Conservation (phyloP, 2,329 filamentous ascomycete species). For the Aquanectria penicillioides region DNA sequence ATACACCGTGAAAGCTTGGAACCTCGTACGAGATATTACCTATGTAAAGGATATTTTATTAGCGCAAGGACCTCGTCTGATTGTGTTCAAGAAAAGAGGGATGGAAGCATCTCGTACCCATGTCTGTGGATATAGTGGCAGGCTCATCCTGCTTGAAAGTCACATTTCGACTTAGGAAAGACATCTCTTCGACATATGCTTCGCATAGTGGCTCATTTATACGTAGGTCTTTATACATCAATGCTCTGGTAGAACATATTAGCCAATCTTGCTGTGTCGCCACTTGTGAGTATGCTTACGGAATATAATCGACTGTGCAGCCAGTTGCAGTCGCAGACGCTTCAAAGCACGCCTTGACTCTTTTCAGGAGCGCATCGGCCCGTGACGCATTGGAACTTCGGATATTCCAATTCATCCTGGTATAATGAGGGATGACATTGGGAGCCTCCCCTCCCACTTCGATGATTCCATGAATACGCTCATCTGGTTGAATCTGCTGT, state of each 20-base stretch:
- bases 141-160: not conserved
- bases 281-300: no score
- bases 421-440: not conserved
- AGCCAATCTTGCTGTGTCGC: no score
- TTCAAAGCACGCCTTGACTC: not conserved
- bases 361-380: not conserved
- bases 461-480: slow-evolving; percentile 1
- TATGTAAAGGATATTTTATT: no score
- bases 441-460: not conserved
- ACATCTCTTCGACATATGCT: not conserved
- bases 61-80: no score
- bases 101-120: no score
- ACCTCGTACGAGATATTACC: not conserved
- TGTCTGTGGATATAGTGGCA: not conserved
- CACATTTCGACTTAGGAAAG: not conserved
- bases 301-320: no score
- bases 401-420: not conserved
- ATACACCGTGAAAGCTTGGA: not conserved
- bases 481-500: not conserved
- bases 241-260: not conserved
- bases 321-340: not conserved
- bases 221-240: not conserved
- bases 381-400: not conserved
- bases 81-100: no score
- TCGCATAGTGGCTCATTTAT: not conserved